Conservation (phyloP, 495 filamentous ascomycete genomes). For the Cryomyces minteri region DNA sequence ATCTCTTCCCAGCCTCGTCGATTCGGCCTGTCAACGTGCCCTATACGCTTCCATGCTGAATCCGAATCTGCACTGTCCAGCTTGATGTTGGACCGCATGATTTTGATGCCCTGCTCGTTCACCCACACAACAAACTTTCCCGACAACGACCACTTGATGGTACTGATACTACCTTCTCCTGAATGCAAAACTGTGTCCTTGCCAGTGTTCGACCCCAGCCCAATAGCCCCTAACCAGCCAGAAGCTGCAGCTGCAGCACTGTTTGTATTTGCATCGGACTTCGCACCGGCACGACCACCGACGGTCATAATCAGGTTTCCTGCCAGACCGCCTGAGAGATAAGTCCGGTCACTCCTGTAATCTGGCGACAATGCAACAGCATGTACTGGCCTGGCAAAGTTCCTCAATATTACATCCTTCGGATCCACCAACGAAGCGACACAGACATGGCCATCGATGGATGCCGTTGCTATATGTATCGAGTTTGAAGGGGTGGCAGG, state of each 20-base stretch:
- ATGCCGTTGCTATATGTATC: slow-evolving; percentile 83
- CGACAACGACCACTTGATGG: slow-evolving; percentile 81
- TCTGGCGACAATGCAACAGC: slow-evolving; percentile 83
- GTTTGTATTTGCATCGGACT: slow-evolving; percentile 60
- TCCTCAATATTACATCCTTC: slow-evolving; percentile 71
- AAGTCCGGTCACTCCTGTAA: slow-evolving; percentile 71
- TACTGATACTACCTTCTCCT: slow-evolving; percentile 78
- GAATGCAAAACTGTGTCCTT: slow-evolving; percentile 82
- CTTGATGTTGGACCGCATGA: slow-evolving; percentile 81
- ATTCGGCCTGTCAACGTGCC: slow-evolving; percentile 71
- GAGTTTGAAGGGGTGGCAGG: slow-evolving; percentile 62
- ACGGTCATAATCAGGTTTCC: slow-evolving; percentile 81
- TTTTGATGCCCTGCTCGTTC: slow-evolving; percentile 91
- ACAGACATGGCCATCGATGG: slow-evolving; percentile 89
- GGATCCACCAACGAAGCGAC: slow-evolving; percentile 61
- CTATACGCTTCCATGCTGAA: slow-evolving; percentile 87
- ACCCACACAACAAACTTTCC: slow-evolving; percentile 87
- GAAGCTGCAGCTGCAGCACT: slow-evolving; percentile 63
- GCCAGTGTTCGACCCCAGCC: slow-evolving; percentile 54
- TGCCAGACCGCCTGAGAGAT: slow-evolving; percentile 76
- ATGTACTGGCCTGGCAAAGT: slow-evolving; percentile 83
- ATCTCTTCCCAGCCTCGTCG: slow-evolving; percentile 78
- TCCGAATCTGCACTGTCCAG: slow-evolving; percentile 61
- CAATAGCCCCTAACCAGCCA: slow-evolving; percentile 82
- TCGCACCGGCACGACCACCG: slow-evolving; percentile 59